Evolutionary conservation across 1,284 basidiomycete species (phyloP), one percentile per base, ranked within the genome.

Genomic region (Cutaneotrichosporon sp.): DNA sequence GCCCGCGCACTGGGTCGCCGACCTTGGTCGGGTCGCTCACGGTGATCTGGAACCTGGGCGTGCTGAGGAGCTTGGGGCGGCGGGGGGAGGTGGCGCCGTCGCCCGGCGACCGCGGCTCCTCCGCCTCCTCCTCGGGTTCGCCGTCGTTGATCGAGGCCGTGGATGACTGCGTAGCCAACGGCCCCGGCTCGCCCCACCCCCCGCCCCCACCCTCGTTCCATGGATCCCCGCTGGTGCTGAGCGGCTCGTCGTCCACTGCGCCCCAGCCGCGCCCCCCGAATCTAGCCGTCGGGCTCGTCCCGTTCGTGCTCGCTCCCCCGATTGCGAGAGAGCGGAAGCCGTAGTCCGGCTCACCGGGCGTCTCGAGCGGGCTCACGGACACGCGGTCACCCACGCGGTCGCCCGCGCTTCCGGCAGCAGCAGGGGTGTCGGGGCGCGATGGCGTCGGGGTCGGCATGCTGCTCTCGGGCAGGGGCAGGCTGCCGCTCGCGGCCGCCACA

Each of bases 1-100:
- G 95, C 24, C 90, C 88, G 59, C 91, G 87, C 45, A 95, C 91
- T 0, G 92, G 90, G 74, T 95, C 92, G 25, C 94, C 94, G 34
- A 97, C 89, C 69, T 91, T 91, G 66, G 95, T 92, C 16, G 94
- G 94, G 78, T 97, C 94, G 54, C 91, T 90, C 20, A 97, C 92
- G 0, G 88, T 86, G 67, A 97, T 92, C 20, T 85, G 78, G 75
- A 95, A 83, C 16, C 80, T 65, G 2, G 79, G 80, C 14, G 74
- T 69, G 45, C 38, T 57, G 52, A 59, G 58, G 0, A 67, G 54
- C 59, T 63, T 65, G 46, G 57, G 59, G 20, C 54, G 66, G 54
- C 57, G 68, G 36, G 67, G 65, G 13, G 64, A 60, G 31, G 36
- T 33, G n/a, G 47, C 16, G 6, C 14, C 22, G 45, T 47, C 47